Evolutionary conservation across 83 land plant species (phyloP).

Genomic region (Picea abies): DNA sequence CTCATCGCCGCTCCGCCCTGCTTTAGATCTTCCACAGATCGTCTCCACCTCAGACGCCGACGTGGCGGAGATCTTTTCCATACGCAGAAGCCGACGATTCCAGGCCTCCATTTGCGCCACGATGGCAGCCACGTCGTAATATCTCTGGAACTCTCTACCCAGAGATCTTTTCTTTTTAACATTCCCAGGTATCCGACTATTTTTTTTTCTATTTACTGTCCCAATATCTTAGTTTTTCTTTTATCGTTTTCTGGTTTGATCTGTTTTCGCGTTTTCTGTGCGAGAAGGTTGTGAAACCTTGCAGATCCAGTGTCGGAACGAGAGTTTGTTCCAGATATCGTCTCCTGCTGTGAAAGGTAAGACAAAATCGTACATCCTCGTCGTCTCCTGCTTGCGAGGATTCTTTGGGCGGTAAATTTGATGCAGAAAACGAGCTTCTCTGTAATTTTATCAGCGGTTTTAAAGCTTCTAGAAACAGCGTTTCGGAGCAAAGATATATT

Average conservation of each 20-base stretch:
- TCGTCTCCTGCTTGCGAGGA: neutral
- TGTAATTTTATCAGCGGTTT: neutral
- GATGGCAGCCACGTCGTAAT: conserved; percentile 10
- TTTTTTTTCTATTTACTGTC: neutral
- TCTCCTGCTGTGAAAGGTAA: neutral
- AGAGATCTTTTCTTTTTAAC: neutral
- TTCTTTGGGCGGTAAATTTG: neutral
- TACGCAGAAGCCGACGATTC: neutral
- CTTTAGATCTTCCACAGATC: neutral
- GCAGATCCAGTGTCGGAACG: neutral
- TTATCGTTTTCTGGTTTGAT: neutral
- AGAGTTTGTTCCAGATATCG: neutral
- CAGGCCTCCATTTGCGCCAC: conserved; percentile 13
- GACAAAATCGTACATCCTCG: too few relatives aligned
- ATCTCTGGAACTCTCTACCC: neutral
- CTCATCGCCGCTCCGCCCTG: conserved; percentile 4
- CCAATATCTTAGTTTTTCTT: neutral
- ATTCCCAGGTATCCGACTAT: neutral
- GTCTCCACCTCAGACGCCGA: neutral
- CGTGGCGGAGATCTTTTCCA: neutral
- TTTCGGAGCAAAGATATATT: neutral
- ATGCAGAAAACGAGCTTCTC: neutral
- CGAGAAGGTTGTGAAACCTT: neutral
- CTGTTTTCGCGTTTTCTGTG: neutral
- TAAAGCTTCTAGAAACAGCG: neutral